Evolutionary conservation across 768 basidiomycete species (phyloP).

Genomic region (Tricholoma bakamatsutake): DNA sequence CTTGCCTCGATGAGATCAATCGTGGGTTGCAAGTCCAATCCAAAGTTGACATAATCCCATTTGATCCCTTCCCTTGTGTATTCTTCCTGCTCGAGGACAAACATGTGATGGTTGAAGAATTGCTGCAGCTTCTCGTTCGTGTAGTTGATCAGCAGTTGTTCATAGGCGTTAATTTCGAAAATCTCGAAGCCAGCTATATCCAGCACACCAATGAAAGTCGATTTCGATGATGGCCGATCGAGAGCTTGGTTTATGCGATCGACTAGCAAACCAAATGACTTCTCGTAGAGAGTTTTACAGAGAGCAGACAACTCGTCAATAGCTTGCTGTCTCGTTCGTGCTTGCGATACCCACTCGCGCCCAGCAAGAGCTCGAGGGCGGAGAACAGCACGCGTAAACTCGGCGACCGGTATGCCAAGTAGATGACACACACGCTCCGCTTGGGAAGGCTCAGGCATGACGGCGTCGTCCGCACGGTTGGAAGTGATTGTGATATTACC

Average conservation of each 20-base stretch:
- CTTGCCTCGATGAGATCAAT: slow-evolving; percentile 95
- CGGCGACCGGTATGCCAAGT: slow-evolving; percentile 79
- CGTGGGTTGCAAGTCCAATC: slow-evolving; percentile 93
- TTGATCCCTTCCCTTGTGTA: slow-evolving; percentile 94
- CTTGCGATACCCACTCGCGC: slow-evolving; percentile 94
- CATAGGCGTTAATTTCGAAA: slow-evolving; percentile 89
- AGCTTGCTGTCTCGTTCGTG: slow-evolving; percentile 86
- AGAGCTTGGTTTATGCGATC: slow-evolving; percentile 93
- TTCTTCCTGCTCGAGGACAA: slow-evolving; percentile 98
- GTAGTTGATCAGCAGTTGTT: slow-evolving; percentile 97
- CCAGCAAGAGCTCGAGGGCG: slow-evolving; percentile 91
- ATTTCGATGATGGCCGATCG: slow-evolving; percentile 87
- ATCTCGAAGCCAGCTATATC: slow-evolving; percentile 99
- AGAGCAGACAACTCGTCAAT: slow-evolving; percentile 86
- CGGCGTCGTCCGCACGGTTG: slow-evolving; percentile 72
- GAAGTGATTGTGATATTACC: slow-evolving; percentile 86
- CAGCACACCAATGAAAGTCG: slow-evolving; percentile 94
- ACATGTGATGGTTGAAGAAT: slow-evolving; percentile 99
- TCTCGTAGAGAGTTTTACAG: slow-evolving; percentile 96
- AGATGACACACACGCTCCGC: slow-evolving; percentile 88
- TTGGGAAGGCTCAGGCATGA: slow-evolving; percentile 76
- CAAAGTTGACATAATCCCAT: slow-evolving; percentile 98
- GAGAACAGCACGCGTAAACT: slow-evolving; percentile 85
- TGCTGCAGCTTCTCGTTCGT: slow-evolving; percentile 99
- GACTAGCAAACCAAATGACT: slow-evolving; percentile 89